Percentiles rank a stretch among this genome's conserved stretches.
Conservation (phyloP, 305 asterid species). For the Rubia tinctorum region DNA sequence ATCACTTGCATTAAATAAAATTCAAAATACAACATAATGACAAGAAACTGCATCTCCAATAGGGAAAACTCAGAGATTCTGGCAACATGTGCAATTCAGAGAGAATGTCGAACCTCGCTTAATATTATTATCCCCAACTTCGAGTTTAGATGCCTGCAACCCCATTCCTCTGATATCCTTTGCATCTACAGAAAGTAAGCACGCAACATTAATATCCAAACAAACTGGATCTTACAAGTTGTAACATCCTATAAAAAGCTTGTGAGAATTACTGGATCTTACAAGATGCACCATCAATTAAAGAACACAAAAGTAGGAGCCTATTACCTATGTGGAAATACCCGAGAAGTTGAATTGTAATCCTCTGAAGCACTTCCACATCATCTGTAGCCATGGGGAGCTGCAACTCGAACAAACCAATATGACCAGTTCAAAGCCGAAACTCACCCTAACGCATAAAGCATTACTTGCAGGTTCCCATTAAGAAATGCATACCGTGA, state of each 20-base stretch:
- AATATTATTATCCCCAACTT: constrained; percentile 48
- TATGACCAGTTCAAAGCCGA: constrained; percentile 4
- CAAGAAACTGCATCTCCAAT: not conserved
- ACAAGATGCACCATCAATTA: not conserved
- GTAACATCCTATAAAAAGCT: not conserved
- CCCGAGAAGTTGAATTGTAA: constrained; percentile 73
- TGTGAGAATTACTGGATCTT: not conserved
- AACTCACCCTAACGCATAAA: not conserved
- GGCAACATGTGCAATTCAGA: constrained; percentile 5
- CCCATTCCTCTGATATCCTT: constrained; percentile 92
- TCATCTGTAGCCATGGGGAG: constrained; percentile 86
- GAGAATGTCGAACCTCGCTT: constrained; percentile 49
- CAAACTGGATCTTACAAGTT: not conserved
- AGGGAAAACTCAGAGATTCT: not conserved
- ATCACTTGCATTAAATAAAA: constrained; percentile 17
- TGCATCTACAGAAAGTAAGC: constrained; percentile 53
- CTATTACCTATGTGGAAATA: constrained; percentile 72
- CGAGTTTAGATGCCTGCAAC: constrained; percentile 96
- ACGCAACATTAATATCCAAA: not conserved
- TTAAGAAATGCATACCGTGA: constrained; percentile 51
- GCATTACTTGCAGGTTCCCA: constrained; percentile 12
- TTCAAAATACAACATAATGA: not conserved
- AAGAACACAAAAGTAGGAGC: constrained; percentile 6
- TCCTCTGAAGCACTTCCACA: constrained; percentile 76
- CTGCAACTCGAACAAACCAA: constrained; percentile 38